These are phyloP conservation scores for Dactylellina parvicollis DNA, from an alignment of 2,329 filamentous ascomycete species.

Conservation along the genomic window DNA sequence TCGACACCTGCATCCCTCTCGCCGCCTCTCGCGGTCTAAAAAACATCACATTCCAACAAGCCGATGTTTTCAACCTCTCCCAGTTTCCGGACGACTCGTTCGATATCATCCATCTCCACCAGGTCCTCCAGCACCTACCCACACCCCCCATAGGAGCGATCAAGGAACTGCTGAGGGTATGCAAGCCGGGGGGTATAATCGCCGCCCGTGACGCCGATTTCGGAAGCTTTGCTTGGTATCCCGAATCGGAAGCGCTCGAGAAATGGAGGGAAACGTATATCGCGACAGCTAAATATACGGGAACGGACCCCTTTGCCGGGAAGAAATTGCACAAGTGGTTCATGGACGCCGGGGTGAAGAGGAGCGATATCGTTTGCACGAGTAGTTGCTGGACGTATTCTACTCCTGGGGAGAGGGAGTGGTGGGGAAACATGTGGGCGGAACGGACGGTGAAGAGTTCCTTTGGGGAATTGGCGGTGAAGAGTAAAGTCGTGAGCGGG, in stretches of 20 bases:
- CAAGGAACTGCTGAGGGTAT: constrained; percentile 27
- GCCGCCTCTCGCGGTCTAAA: constrained; percentile 9
- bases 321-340: constrained; percentile 38
- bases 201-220: constrained; percentile 29
- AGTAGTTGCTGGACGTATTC: constrained; percentile 41
- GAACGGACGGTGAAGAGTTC: constrained; percentile 37
- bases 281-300: constrained; percentile 5
- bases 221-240: constrained; percentile 19
- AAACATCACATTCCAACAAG: constrained; percentile 30
- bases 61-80: constrained; percentile 21
- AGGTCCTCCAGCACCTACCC: constrained; percentile 34
- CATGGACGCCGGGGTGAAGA: constrained; percentile 17
- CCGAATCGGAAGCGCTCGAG: neutral
- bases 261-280: constrained; percentile 14
- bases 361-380: constrained; percentile 14
- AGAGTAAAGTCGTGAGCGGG: neutral
- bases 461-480: constrained; percentile 19
- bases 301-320: constrained; percentile 16
- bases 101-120: constrained; percentile 36
- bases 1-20: constrained; percentile 1
- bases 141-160: constrained; percentile 20
- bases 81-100: constrained; percentile 18
- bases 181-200: constrained; percentile 30
- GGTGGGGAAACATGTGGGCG: constrained; percentile 43
- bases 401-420: constrained; percentile 9